Conservation (phyloP, 1,284 basidiomycete genomes). For the Neolentinus lepideus region DNA sequence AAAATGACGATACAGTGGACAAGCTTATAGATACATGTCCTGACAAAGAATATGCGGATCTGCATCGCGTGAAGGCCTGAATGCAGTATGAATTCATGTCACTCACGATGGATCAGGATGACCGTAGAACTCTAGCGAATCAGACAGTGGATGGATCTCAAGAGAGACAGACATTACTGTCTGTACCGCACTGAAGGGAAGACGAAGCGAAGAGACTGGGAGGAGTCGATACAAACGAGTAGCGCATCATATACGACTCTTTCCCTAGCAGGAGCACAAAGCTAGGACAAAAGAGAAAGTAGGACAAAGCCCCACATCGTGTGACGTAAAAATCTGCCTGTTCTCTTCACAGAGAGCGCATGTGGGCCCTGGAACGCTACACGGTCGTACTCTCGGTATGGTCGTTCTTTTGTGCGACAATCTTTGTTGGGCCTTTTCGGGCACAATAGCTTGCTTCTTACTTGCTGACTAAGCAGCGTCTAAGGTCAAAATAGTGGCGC, state of each 20-base stretch:
- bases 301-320: not conserved
- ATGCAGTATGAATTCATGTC: slow-evolving; percentile 1
- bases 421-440: slow-evolving; percentile 1
- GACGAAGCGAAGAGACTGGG: not conserved
- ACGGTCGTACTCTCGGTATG: not conserved
- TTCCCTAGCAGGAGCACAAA: not conserved
- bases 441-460: not conserved
- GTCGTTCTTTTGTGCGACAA: not conserved
- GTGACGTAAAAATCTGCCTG: not conserved
- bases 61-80: slow-evolving; percentile 19
- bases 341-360: not conserved
- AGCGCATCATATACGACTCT: not conserved
- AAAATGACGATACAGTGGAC: slow-evolving; percentile 39
- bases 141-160: slow-evolving; percentile 47
- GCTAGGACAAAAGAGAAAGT: not conserved
- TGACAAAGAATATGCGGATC: slow-evolving; percentile 71
- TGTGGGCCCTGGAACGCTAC: not conserved
- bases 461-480: not conserved
- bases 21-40: slow-evolving; percentile 62
- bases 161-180: slow-evolving; percentile 53
- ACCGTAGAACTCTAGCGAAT: slow-evolving; percentile 59
- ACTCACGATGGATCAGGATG: slow-evolving; percentile 59
- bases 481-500: not conserved
- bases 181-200: slow-evolving; percentile 5
- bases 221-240: not conserved